Conservation (phyloP, 192 early-diverging fungal genomes). For the Podila horticola region DNA sequence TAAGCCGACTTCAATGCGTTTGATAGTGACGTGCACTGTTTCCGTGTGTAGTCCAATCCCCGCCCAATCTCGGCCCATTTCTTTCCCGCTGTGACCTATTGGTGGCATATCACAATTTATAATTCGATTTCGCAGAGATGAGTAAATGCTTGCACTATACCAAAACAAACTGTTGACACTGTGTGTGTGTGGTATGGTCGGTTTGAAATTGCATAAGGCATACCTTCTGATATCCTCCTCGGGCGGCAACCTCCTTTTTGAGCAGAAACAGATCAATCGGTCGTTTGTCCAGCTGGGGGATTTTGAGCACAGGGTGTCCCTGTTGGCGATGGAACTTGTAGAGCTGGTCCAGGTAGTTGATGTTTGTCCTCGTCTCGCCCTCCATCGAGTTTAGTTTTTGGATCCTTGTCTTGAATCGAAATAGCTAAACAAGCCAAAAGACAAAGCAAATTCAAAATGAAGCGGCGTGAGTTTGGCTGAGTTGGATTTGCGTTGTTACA, state of each 20-base stretch:
- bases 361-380: slow-evolving; percentile 83
- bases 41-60: slow-evolving; percentile 73
- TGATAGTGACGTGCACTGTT: slow-evolving; percentile 80
- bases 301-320: slow-evolving; percentile 75
- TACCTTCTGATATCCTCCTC: slow-evolving; percentile 82
- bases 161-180: neutral
- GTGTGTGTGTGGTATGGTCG: neutral
- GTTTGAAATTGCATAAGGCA: neutral
- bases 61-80: slow-evolving; percentile 92
- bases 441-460: neutral
- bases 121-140: too few relatives aligned
- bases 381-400: slow-evolving; percentile 95
- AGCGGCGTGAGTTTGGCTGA: too few relatives aligned
- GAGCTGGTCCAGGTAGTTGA: slow-evolving; percentile 93
- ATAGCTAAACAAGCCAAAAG: slow-evolving; percentile 61
- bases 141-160: too few relatives aligned
- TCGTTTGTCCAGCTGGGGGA: slow-evolving; percentile 87
- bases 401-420: slow-evolving; percentile 89
- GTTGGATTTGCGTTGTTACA: too few relatives aligned
- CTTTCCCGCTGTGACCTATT: slow-evolving; percentile 74
- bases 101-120: too few relatives aligned
- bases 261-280: slow-evolving; percentile 88
- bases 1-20: slow-evolving; percentile 79
- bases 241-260: slow-evolving; percentile 79
- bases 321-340: slow-evolving; percentile 87